phyloP scores from a whole-genome alignment of 495 filamentous ascomycete genomes.

The Penicillium crystallinum region DNA sequence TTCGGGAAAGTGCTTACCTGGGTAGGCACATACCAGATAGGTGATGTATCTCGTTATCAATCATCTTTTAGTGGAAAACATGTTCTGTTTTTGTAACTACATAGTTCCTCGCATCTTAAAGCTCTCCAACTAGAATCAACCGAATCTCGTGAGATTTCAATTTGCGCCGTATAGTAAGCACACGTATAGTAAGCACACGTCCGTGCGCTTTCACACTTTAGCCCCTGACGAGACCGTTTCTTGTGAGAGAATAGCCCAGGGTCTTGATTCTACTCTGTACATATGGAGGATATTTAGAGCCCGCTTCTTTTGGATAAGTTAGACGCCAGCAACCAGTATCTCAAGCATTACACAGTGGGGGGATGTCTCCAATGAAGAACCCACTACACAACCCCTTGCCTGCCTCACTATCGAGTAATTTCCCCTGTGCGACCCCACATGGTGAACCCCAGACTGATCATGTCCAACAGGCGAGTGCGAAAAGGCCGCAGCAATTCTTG shows the following conservation, averaged over 20 bases:
- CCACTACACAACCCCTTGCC: slow-evolving; percentile 52
- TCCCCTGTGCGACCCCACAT: not conserved
- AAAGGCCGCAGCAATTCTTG: slow-evolving; percentile 78
- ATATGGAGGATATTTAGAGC: not conserved
- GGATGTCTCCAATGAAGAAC: slow-evolving; percentile 1
- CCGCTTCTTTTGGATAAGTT: not conserved
- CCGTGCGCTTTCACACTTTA: not conserved
- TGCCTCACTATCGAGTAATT: slow-evolving; percentile 50
- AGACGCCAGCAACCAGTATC: not conserved
- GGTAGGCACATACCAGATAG: too few relatives aligned
- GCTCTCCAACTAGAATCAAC: too few relatives aligned
- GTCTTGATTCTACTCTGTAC: not conserved
- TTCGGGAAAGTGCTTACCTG: too few relatives aligned
- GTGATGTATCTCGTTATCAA: too few relatives aligned
- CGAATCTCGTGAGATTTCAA: too few relatives aligned
- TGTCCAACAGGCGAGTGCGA: slow-evolving; percentile 62
- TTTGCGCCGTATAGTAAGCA: too few relatives aligned
- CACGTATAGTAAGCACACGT: too few relatives aligned
- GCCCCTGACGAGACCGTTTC: not conserved
- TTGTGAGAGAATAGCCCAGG: too few relatives aligned
- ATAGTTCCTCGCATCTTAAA: too few relatives aligned
- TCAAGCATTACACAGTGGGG: not conserved
- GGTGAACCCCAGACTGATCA: not conserved
- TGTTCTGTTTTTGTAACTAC: too few relatives aligned
- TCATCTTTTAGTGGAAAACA: too few relatives aligned